Evolutionary conservation across 2,329 filamentous ascomycete species (phyloP).

Genomic region (Phaeosphaeria sp.): DNA sequence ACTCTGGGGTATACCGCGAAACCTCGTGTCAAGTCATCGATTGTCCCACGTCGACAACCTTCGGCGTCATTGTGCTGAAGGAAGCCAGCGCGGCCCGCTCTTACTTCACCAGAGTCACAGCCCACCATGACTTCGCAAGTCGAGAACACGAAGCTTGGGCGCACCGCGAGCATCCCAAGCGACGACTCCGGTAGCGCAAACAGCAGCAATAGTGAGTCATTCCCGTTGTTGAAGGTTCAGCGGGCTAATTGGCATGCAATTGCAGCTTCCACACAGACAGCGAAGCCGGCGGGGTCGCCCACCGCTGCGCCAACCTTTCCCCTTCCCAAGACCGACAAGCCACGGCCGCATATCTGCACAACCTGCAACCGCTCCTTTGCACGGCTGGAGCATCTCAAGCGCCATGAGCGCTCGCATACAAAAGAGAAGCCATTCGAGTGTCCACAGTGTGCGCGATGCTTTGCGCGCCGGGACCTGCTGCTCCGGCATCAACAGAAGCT

Average conservation of each 20-base stretch:
- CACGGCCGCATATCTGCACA: constrained; percentile 88
- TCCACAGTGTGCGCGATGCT: constrained; percentile 91
- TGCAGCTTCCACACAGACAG: constrained; percentile 41
- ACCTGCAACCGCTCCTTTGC: constrained; percentile 94
- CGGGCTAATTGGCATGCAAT: constrained; percentile 6
- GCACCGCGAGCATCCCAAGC: constrained; percentile 34
- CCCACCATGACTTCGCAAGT: constrained; percentile 33
- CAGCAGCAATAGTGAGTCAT: constrained; percentile 43
- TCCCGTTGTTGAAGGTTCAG: not conserved
- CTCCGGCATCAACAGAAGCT: constrained; percentile 98
- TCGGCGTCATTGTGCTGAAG: constrained; percentile 16
- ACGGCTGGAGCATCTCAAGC: constrained; percentile 92
- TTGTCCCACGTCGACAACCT: constrained; percentile 5
- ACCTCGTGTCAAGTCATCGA: constrained; percentile 3
- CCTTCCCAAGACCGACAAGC: constrained; percentile 95
- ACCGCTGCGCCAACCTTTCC: constrained; percentile 61
- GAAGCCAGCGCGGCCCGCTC: constrained; percentile 15
- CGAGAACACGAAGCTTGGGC: constrained; percentile 35
- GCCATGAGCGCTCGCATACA: constrained; percentile 96
- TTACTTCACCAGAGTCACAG: constrained; percentile 17
- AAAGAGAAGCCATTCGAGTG: constrained; percentile 99
- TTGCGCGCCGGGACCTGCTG: constrained; percentile 89
- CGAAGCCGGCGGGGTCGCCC: constrained; percentile 37
- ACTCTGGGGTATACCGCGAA: constrained; percentile 1
- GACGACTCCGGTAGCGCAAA: constrained; percentile 36